A percentile compares a stretch with the other conserved stretches of the same genome.
Conservation (phyloP, 805 yeast genomes). For the Saccharomycopsis schoenii region DNA sequence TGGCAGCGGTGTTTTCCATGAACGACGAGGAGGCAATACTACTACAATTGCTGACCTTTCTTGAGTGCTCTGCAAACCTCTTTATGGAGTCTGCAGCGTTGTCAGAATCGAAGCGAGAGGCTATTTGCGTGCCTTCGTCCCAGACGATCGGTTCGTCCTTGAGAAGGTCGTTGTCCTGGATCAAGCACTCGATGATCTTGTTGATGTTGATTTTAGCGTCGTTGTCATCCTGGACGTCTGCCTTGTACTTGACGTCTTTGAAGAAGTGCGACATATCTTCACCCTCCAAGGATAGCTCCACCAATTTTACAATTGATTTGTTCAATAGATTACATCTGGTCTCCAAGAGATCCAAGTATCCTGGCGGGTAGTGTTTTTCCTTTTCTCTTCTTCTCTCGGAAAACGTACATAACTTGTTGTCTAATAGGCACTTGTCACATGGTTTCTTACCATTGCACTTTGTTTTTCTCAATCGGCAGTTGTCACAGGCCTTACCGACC, state of each 20-base stretch:
- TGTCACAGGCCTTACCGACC: conserved; percentile 57
- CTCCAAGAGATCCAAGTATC: conserved; percentile 55
- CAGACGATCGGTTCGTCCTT: conserved; percentile 34
- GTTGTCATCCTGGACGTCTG: neutral
- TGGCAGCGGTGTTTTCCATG: neutral
- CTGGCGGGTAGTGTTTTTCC: conserved; percentile 48
- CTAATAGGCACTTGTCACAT: conserved; percentile 43
- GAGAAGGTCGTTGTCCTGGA: conserved; percentile 31
- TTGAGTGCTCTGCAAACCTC: conserved; percentile 29
- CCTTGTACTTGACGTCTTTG: neutral
- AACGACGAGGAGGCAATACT: neutral
- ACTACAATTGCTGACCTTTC: neutral
- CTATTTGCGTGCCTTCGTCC: conserved; percentile 35
- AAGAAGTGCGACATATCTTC: conserved; percentile 10
- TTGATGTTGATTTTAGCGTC: conserved; percentile 31
- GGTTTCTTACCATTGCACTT: conserved; percentile 58
- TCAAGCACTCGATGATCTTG: conserved; percentile 34
- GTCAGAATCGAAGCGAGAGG: conserved; percentile 23
- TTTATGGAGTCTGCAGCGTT: conserved; percentile 17
- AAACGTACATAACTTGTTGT: conserved; percentile 50
- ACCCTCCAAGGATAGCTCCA: conserved; percentile 4
- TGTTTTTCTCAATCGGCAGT: conserved; percentile 52
- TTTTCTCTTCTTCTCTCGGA: conserved; percentile 43
- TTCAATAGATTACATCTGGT: conserved; percentile 45
- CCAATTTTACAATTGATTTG: conserved; percentile 29